Percentiles rank a stretch among this genome's conserved stretches.
These are phyloP conservation scores for Phoma sp. DNA, from an alignment of 2,329 filamentous ascomycete species.

Conservation along the genomic window DNA sequence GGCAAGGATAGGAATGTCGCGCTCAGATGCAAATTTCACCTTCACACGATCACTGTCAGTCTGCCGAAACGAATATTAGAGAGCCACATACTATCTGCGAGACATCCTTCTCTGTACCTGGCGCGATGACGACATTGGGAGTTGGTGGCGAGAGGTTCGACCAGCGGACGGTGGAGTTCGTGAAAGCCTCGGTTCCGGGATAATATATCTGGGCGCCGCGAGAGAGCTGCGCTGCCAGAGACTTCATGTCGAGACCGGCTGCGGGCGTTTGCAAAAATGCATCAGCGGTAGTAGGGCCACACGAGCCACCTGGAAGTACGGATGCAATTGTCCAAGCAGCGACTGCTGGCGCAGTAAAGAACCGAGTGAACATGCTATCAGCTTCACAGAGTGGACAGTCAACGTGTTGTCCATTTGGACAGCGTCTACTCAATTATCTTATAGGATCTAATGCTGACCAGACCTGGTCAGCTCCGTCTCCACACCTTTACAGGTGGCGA, in stretches of 20 bases:
- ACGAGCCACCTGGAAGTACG: slow-evolving; percentile 13
- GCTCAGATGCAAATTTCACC: slow-evolving; percentile 57
- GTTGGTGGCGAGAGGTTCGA: slow-evolving; percentile 28
- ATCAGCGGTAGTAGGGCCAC: slow-evolving; percentile 13
- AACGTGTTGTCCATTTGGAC: neutral
- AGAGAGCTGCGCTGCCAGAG: slow-evolving; percentile 24
- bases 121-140: slow-evolving; percentile 25
- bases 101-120: slow-evolving; percentile 29
- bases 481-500: neutral
- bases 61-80: neutral
- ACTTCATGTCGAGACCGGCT: slow-evolving; percentile 23
- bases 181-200: slow-evolving; percentile 21
- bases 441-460: neutral
- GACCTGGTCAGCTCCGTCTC: neutral
- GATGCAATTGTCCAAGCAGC: slow-evolving; percentile 16
- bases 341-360: slow-evolving; percentile 12
- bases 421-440: neutral
- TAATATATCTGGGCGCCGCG: slow-evolving; percentile 23
- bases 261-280: slow-evolving; percentile 19
- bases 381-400: neutral
- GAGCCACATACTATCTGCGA: slow-evolving; percentile 24
- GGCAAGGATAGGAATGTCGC: slow-evolving; percentile 59
- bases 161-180: slow-evolving; percentile 22
- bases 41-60: slow-evolving; percentile 18
- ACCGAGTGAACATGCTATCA: slow-evolving; percentile 20